Percentiles rank a stretch among this genome's conserved stretches.
Evolutionary conservation across 2,329 filamentous ascomycete genomes (phyloP).

Genomic region (Sporothrix variecibatus): DNA sequence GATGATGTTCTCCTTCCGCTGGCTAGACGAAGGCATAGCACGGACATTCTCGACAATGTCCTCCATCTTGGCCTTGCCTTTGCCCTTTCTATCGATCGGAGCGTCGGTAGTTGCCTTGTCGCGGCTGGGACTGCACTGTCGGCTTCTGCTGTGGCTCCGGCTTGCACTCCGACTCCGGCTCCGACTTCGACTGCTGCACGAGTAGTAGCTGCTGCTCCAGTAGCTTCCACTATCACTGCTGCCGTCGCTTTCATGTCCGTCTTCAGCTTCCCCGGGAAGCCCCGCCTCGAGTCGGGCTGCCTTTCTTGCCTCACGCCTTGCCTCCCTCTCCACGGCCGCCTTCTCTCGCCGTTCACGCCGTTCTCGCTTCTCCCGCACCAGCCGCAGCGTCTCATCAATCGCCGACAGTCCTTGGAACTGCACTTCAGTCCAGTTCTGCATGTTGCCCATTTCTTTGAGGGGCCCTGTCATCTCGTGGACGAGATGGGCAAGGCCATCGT

Average conservation of each 20-base stretch:
- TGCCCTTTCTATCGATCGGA: slow-evolving; percentile 9
- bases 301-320: slow-evolving; percentile 26
- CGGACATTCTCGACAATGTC: slow-evolving; percentile 17
- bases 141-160: slow-evolving; percentile 24
- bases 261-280: not conserved
- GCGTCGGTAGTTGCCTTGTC: not conserved
- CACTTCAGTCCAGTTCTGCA: slow-evolving; percentile 87
- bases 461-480: slow-evolving; percentile 62
- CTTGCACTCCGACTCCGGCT: slow-evolving; percentile 37
- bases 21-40: not conserved
- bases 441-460: slow-evolving; percentile 76
- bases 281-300: not conserved
- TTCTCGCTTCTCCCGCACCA: slow-evolving; percentile 46
- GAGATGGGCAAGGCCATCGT: slow-evolving; percentile 64
- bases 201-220: slow-evolving; percentile 27
- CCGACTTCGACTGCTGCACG: slow-evolving; percentile 30
- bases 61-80: slow-evolving; percentile 20
- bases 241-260: not conserved
- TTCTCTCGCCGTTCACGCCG: slow-evolving; percentile 26
- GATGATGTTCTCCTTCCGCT: slow-evolving; percentile 11
- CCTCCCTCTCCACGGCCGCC: slow-evolving; percentile 11
- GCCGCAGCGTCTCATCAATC: slow-evolving; percentile 63
- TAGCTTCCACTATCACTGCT: slow-evolving; percentile 24
- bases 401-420: slow-evolving; percentile 68
- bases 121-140: not conserved